phyloP scores from a whole-genome alignment of 2,329 filamentous ascomycete species.

The Arthrobotrys conoides region DNA sequence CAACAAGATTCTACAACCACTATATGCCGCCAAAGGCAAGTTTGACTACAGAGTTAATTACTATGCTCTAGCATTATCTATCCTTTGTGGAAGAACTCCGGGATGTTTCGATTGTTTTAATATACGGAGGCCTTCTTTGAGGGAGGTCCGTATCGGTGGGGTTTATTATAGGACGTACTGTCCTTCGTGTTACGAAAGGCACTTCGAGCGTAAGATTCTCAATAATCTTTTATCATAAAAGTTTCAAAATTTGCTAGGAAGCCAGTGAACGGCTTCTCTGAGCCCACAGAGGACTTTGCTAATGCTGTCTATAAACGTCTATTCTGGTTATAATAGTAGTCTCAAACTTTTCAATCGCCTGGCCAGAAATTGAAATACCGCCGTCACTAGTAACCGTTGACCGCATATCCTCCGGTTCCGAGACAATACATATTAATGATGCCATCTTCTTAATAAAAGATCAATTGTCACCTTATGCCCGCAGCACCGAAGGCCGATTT shows the following conservation, averaged over 20 bases:
- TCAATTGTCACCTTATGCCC: background rate
- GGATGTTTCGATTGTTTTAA: constrained; percentile 30
- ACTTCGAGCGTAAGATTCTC: background rate
- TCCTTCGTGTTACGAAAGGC: background rate
- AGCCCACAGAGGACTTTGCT: no score
- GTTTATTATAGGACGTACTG: constrained; percentile 21
- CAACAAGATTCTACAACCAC: background rate
- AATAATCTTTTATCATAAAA: background rate
- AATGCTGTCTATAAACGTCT: no score
- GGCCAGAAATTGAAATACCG: constrained; percentile 6
- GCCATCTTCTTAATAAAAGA: constrained; percentile 14
- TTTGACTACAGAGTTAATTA: background rate
- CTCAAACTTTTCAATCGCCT: background rate
- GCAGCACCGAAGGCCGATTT: constrained; percentile 2
- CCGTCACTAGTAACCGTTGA: background rate
- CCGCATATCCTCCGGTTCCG: no score
- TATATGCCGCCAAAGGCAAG: background rate
- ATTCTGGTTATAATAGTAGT: background rate
- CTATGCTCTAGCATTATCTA: background rate
- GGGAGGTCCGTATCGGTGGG: background rate
- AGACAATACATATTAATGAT: background rate
- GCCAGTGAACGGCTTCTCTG: no score
- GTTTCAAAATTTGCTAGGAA: no score
- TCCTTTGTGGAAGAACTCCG: background rate
- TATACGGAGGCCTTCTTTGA: background rate